Conservation (phyloP, 768 basidiomycete species). For the Pilatotrama ljubarskyi region DNA sequence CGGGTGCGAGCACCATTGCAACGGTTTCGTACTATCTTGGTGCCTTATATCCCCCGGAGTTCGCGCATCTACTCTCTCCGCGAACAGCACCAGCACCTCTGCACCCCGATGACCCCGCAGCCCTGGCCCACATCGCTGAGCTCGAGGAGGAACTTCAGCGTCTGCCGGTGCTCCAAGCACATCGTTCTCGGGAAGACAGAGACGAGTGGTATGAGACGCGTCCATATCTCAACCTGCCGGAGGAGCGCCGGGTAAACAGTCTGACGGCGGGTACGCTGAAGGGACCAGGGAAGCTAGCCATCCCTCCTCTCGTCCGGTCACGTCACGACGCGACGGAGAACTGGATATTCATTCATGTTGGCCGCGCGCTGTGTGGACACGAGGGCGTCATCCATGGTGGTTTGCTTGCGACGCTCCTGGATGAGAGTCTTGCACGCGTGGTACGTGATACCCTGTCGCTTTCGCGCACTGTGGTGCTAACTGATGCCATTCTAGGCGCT, state of each 20-base stretch:
- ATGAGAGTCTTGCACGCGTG: conserved; percentile 80
- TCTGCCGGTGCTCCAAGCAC: conserved; percentile 56
- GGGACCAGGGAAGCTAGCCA: conserved; percentile 84
- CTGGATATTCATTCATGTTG: conserved; percentile 74
- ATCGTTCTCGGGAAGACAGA: conserved; percentile 50
- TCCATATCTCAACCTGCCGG: conserved; percentile 70
- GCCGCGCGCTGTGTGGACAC: conserved; percentile 85
- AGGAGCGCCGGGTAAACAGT: conserved; percentile 75
- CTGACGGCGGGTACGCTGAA: conserved; percentile 83
- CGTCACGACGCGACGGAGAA: conserved; percentile 76
- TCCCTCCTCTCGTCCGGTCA: conserved; percentile 75
- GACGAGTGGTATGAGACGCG: conserved; percentile 75
- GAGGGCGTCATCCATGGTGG: conserved; percentile 97
- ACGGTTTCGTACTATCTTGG: conserved; percentile 49
- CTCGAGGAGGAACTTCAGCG: conserved; percentile 72
- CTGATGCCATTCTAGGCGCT: conserved; percentile 58
- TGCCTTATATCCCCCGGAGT: conserved; percentile 67
- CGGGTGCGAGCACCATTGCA: conserved; percentile 18
- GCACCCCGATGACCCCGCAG: conserved; percentile 55
- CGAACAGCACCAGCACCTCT: conserved; percentile 74
- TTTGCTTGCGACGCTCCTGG: conserved; percentile 83
- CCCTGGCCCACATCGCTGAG: conserved; percentile 52
- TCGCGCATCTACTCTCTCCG: conserved; percentile 72
- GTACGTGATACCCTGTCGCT: conserved; percentile 46
- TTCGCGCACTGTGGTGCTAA: background rate